Conservation (phyloP, 1,284 basidiomycete species). For the Bondarzewia mesenterica region DNA sequence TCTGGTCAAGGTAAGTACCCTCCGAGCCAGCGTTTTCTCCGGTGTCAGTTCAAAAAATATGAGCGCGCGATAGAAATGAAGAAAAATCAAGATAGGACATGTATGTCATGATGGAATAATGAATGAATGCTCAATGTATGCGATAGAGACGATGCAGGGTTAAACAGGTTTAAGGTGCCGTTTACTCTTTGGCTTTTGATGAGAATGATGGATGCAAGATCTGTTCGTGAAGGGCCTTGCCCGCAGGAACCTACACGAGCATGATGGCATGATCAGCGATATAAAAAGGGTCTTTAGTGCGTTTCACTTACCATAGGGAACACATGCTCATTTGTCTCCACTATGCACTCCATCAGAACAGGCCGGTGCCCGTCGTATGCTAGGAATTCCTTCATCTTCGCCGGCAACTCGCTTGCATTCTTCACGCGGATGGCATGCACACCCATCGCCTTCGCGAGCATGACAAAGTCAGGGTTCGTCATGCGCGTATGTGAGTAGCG, state of each 20-base stretch:
- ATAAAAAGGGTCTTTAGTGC: conserved; percentile 3
- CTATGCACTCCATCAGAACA: conserved; percentile 85
- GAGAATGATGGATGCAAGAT: conserved; percentile 52
- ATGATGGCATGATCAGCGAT: conserved; percentile 23
- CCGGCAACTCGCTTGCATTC: conserved; percentile 70
- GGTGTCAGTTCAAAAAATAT: neutral
- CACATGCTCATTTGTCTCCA: conserved; percentile 86
- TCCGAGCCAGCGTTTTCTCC: conserved; percentile 3
- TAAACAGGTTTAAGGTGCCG: neutral
- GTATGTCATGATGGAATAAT: neutral
- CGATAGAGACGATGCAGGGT: neutral
- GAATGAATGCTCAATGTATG: neutral
- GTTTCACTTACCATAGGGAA: conserved; percentile 75
- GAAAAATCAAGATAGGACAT: neutral
- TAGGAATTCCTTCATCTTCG: conserved; percentile 97
- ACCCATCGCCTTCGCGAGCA: conserved; percentile 84
- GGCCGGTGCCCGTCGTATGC: conserved; percentile 88
- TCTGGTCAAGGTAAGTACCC: neutral
- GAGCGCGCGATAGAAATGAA: neutral
- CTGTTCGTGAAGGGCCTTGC: conserved; percentile 88
- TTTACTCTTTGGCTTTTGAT: conserved; percentile 17
- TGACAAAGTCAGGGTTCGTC: conserved; percentile 92
- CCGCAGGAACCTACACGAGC: conserved; percentile 61
- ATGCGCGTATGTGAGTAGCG: conserved; percentile 93
- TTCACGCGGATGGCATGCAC: conserved; percentile 83